These are phyloP conservation scores for Claviceps sp. DNA, from an alignment of 2,329 filamentous ascomycete species.

Conservation along the genomic window DNA sequence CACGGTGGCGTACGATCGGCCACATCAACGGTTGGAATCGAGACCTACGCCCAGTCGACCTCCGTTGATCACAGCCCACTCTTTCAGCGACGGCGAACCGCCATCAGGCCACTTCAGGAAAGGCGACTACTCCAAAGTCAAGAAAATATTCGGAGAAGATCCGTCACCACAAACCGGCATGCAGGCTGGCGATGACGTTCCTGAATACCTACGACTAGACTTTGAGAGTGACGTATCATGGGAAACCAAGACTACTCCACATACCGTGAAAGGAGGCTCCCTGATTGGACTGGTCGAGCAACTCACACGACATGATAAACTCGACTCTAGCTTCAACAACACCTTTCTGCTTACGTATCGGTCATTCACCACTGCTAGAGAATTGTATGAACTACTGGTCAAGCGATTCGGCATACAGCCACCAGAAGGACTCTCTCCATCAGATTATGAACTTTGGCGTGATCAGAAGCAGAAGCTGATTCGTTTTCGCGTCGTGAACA, in stretches of 20 bases:
- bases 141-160: constrained; percentile 53
- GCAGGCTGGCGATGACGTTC: constrained; percentile 57
- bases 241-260: constrained; percentile 65
- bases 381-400: constrained; percentile 86
- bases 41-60: constrained; percentile 31
- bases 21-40: constrained; percentile 45
- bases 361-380: constrained; percentile 81
- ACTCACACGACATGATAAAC: constrained; percentile 85
- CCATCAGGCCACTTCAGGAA: constrained; percentile 39
- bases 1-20: constrained; percentile 39
- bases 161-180: constrained; percentile 34
- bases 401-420: constrained; percentile 88
- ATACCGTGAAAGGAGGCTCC: constrained; percentile 77
- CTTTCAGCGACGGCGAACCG: constrained; percentile 49
- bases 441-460: constrained; percentile 76
- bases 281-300: constrained; percentile 84
- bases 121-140: constrained; percentile 49
- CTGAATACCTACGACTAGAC: constrained; percentile 74
- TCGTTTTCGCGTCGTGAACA: constrained; percentile 91
- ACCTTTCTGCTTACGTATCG: constrained; percentile 95
- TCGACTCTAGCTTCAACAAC: constrained; percentile 91
- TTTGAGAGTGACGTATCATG: constrained; percentile 82
- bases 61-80: constrained; percentile 41
- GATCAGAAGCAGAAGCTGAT: constrained; percentile 94
- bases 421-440: constrained; percentile 60